Percentiles rank a stretch among this genome's conserved stretches.
phyloP scores from a whole-genome alignment of 2,329 filamentous ascomycete genomes.

The Aspergillus fijiensis region DNA sequence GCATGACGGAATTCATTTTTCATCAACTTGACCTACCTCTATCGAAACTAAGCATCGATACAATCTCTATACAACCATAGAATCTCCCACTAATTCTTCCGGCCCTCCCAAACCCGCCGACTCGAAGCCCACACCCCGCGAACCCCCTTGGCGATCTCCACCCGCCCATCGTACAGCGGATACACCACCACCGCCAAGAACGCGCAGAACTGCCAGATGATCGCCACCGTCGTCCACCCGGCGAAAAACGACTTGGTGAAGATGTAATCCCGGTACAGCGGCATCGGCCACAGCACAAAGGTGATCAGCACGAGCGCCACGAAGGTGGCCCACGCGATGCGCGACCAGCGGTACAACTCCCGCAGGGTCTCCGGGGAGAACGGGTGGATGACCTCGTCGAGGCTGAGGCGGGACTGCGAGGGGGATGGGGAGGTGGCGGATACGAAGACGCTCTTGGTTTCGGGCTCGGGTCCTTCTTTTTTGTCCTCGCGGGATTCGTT shows the following conservation, averaged over 20 bases:
- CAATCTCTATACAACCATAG: accelerated
- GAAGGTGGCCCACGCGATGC: slow-evolving; percentile 44
- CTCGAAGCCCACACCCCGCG: slow-evolving; percentile 18
- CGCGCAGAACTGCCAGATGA: slow-evolving; percentile 52
- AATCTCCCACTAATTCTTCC: too few relatives aligned
- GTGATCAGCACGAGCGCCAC: slow-evolving; percentile 48
- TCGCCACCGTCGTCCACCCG: slow-evolving; percentile 47
- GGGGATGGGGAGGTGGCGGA: neutral
- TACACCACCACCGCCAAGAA: slow-evolving; percentile 49
- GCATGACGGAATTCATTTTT: too few relatives aligned
- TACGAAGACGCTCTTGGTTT: neutral
- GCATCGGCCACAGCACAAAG: slow-evolving; percentile 51
- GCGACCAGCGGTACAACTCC: slow-evolving; percentile 39
- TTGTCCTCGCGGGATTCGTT: too few relatives aligned
- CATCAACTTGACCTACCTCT: too few relatives aligned
- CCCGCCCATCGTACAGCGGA: slow-evolving; percentile 50
- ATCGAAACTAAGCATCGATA: too few relatives aligned
- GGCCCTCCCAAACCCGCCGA: neutral
- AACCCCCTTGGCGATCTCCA: slow-evolving; percentile 37
- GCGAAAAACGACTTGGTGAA: slow-evolving; percentile 50
- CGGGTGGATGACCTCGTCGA: slow-evolving; percentile 48
- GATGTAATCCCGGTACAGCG: slow-evolving; percentile 50
- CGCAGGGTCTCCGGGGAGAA: slow-evolving; percentile 39
- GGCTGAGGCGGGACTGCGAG: slow-evolving; percentile 15
- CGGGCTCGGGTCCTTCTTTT: neutral